phyloP scores from a whole-genome alignment of 306 rosid species.

The Cicer arietinum region DNA sequence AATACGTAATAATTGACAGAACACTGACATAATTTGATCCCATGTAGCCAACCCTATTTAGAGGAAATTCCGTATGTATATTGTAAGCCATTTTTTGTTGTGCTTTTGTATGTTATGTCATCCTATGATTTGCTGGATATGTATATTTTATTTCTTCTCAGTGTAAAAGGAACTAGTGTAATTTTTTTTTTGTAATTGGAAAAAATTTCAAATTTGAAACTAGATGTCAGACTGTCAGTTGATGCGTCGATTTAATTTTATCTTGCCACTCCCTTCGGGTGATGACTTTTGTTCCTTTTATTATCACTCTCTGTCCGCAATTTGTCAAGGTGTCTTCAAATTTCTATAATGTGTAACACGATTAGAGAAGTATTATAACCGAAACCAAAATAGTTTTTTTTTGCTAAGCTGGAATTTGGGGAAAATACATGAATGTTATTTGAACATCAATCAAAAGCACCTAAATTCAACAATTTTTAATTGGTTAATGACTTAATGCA shows the following conservation, averaged over 20 bases:
- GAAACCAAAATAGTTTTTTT: background rate
- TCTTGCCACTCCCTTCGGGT: slow-evolving; percentile 14
- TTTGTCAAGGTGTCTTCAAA: background rate
- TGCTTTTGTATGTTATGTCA: slow-evolving; percentile 39
- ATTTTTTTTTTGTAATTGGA: background rate
- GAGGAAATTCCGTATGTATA: slow-evolving; percentile 51
- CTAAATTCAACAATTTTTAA: background rate
- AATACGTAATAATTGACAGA: too few relatives aligned
- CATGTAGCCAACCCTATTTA: background rate
- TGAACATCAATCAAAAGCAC: background rate
- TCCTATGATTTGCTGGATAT: slow-evolving; percentile 40
- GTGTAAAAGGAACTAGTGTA: slow-evolving; percentile 37
- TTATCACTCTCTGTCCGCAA: background rate
- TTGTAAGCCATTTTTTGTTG: slow-evolving; percentile 52
- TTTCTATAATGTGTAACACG: background rate
- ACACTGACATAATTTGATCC: too few relatives aligned
- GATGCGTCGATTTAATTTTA: slow-evolving; percentile 14
- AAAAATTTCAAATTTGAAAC: slow-evolving; percentile 22
- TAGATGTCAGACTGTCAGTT: background rate
- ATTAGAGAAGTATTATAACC: background rate
- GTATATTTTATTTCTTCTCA: slow-evolving; percentile 41
- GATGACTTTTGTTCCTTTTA: slow-evolving; percentile 4
- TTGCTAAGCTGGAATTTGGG: background rate
- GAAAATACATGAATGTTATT: background rate
- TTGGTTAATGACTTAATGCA: too few relatives aligned